Base-by-base conservation (phyloP, 1,284 basidiomycete species). In the Termitomyces sp. region DNA sequence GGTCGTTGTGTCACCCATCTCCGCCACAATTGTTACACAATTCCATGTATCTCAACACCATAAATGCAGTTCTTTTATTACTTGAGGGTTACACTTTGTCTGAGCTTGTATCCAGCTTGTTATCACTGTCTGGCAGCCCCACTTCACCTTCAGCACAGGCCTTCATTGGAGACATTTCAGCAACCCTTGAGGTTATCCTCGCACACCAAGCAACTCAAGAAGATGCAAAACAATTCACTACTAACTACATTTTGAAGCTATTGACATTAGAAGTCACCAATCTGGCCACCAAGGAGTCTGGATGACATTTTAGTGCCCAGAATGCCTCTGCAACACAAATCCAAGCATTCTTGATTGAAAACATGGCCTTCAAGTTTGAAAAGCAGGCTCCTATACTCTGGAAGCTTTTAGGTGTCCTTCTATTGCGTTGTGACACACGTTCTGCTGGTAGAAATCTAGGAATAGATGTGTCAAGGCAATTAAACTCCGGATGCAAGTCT, bases 241-340 rank as follows among this genome's bases (percentile, higher is more conserved):
- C 2, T n/a, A 7, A 35, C 11, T 19, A 40, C 18, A n/a, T 40
- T 40, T 19, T 19, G 3, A 19, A 16, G 8, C n/a, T 3, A 13
- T 40, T 40, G 38, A 19, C 14, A 10, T 16, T 1, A 5, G 50
- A 52, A 39, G 50, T 46, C 6, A 34, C 19, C 5, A 13, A n/a
- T 18, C 30, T 52, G 2, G 33, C 43, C 3, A 45, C 41, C 14
- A 45, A 26, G 31, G 39, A 50, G 26, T 34, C 26, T 7, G 43
- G 50, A 24, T 52, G 50, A 43, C 50, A 52, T 34, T 53, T 53
- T 19, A 46, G 43, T 37, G 50, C 50, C 11, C 8, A 9, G 4
- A 34, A 52, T 47, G 50, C 50, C 2, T 46, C 42, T 38, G n/a
- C 30, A 3, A n/a, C 14, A 2, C 50, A 52, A 45, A 52, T 52